Evolutionary conservation across 2,329 filamentous ascomycete species (phyloP).

Genomic region (Calonectria pseudoturangicola): DNA sequence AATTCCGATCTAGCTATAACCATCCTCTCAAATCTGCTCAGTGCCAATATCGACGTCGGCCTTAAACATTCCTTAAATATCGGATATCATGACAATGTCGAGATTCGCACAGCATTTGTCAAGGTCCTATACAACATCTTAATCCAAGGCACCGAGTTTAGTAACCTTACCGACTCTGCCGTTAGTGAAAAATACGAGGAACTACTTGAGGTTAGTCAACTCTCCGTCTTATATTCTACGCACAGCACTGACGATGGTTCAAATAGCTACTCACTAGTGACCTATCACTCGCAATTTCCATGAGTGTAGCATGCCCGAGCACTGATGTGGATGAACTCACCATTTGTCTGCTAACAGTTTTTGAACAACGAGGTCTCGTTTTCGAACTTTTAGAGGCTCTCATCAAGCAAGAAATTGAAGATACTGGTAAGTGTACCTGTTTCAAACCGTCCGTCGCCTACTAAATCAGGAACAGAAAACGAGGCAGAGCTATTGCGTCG

Average conservation of each 20-base stretch:
- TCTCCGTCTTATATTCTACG: neutral
- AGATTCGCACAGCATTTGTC: slow-evolving; percentile 82
- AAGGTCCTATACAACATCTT: slow-evolving; percentile 82
- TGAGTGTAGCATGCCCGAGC: slow-evolving; percentile 80
- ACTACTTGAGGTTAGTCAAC: slow-evolving; percentile 69
- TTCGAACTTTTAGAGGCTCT: slow-evolving; percentile 79
- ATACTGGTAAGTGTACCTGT: slow-evolving; percentile 69
- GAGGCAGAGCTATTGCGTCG: slow-evolving; percentile 80
- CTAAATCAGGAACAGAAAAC: slow-evolving; percentile 68
- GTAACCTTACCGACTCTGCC: slow-evolving; percentile 79
- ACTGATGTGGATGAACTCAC: slow-evolving; percentile 82
- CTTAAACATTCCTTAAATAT: slow-evolving; percentile 82
- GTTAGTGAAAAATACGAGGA: slow-evolving; percentile 82
- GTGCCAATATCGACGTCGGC: slow-evolving; percentile 82
- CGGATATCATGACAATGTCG: slow-evolving; percentile 81
- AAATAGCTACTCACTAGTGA: slow-evolving; percentile 76
- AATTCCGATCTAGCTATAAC: slow-evolving; percentile 79
- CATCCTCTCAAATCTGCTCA: slow-evolving; percentile 81
- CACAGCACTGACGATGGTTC: slow-evolving; percentile 35
- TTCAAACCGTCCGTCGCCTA: slow-evolving; percentile 4
- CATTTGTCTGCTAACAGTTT: slow-evolving; percentile 81
- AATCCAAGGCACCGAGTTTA: slow-evolving; percentile 83
- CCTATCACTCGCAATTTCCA: slow-evolving; percentile 76
- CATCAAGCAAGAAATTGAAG: slow-evolving; percentile 81
- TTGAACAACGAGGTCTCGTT: slow-evolving; percentile 78